These are phyloP conservation scores for Phyllostachys edulis DNA, from an alignment of 176 grass and related monocot species.

Conservation along the genomic window DNA sequence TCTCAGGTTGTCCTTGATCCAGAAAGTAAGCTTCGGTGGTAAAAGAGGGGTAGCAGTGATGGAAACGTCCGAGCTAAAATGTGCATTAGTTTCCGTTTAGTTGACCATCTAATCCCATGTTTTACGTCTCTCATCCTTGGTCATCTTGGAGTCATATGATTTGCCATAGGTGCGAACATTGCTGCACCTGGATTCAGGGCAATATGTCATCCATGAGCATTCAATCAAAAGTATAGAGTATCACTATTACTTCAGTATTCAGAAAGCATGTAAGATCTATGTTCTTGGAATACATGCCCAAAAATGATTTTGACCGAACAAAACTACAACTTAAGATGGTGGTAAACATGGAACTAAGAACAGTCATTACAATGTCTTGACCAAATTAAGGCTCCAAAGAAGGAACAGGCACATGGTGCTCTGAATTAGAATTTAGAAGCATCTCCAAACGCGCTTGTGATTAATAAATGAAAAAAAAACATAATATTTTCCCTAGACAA, in stretches of 20 bases:
- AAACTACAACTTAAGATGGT: not conserved
- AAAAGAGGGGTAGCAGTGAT: conserved; percentile 69
- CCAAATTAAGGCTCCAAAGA: not conserved
- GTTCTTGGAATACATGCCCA: not conserved
- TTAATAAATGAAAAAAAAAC: not conserved
- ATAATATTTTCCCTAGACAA: too few relatives aligned
- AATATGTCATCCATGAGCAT: conserved; percentile 9
- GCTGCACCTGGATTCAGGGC: conserved; percentile 62
- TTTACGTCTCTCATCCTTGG: conserved; percentile 81
- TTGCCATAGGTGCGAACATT: conserved; percentile 88
- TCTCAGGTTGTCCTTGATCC: conserved; percentile 69
- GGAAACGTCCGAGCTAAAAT: conserved; percentile 90
- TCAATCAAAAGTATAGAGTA: conserved; percentile 2
- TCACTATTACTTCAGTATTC: not conserved
- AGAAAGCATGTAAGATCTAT: not conserved
- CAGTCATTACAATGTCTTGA: not conserved
- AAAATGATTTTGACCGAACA: not conserved
- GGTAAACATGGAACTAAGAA: conserved; percentile 7
- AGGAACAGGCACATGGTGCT: not conserved
- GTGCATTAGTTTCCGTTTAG: conserved; percentile 83
- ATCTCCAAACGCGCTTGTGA: not conserved
- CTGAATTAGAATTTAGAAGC: not conserved
- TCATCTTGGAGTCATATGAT: too few relatives aligned
- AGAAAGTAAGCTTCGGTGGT: conserved; percentile 80
- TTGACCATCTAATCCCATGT: conserved; percentile 82